Percentiles rank a stretch among this genome's conserved stretches.
These are phyloP conservation scores for Nemania bipapillata DNA, from an alignment of 2,329 filamentous ascomycete species.

Conservation along the genomic window DNA sequence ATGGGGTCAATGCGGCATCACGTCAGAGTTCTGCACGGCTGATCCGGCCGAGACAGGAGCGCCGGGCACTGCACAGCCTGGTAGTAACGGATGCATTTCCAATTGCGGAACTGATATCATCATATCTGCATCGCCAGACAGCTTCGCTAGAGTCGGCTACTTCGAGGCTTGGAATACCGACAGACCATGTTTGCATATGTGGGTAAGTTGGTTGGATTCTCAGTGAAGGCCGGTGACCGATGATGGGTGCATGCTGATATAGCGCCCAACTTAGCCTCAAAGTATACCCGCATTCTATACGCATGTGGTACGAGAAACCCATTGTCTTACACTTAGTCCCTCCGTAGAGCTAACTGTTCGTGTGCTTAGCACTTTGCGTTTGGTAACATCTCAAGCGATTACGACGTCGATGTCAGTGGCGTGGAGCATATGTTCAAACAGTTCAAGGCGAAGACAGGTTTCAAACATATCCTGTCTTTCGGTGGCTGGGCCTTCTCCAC, in stretches of 20 bases:
- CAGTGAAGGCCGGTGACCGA: too few relatives aligned
- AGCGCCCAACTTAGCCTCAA: too few relatives aligned
- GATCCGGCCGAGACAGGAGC: slow-evolving; percentile 1
- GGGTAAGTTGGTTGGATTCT: too few relatives aligned
- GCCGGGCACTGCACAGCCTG: slow-evolving; percentile 6
- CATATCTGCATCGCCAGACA: not conserved
- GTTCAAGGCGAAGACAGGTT: too few relatives aligned
- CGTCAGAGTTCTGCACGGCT: slow-evolving; percentile 11
- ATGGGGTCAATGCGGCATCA: slow-evolving; percentile 43
- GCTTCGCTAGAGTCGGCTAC: not conserved
- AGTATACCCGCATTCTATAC: too few relatives aligned
- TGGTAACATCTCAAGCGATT: not conserved
- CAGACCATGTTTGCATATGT: not conserved
- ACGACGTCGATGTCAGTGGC: not conserved
- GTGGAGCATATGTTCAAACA: too few relatives aligned
- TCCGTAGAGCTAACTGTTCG: too few relatives aligned
- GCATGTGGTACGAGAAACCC: too few relatives aligned
- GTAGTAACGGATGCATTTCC: slow-evolving; percentile 36
- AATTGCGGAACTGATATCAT: slow-evolving; percentile 42
- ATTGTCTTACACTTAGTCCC: too few relatives aligned
- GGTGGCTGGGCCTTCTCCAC: slow-evolving; percentile 57
- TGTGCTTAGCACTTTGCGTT: slow-evolving; percentile 10
- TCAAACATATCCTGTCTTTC: slow-evolving; percentile 54
- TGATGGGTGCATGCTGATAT: too few relatives aligned
- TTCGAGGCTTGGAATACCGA: not conserved